Percentiles rank a stretch among this genome's conserved stretches.
Conservation (phyloP, 805 yeast species). For the Lipomyces yamadae region DNA sequence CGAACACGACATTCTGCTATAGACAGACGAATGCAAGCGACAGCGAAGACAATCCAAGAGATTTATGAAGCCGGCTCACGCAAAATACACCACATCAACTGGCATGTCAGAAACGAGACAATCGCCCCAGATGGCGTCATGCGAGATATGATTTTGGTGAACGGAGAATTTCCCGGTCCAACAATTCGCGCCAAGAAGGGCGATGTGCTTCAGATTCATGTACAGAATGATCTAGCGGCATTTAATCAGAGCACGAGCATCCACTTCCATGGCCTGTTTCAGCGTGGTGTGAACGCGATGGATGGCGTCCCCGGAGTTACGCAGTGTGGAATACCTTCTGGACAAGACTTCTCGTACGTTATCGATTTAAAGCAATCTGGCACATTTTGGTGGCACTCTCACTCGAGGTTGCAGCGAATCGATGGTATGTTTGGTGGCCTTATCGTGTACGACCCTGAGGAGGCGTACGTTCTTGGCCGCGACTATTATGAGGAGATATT, state of each 20-base stretch:
- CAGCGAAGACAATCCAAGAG: slow-evolving; percentile 4
- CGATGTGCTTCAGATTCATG: slow-evolving; percentile 46
- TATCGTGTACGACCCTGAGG: slow-evolving; percentile 32
- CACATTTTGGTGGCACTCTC: slow-evolving; percentile 63
- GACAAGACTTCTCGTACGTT: slow-evolving; percentile 50
- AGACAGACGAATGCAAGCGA: slow-evolving; percentile 10
- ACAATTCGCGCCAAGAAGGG: slow-evolving; percentile 50
- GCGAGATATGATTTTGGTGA: slow-evolving; percentile 48
- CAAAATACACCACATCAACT: slow-evolving; percentile 12
- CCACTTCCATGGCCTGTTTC: slow-evolving; percentile 61
- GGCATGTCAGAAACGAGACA: slow-evolving; percentile 10
- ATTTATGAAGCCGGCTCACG: neutral
- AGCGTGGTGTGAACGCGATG: slow-evolving; percentile 54
- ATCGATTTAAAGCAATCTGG: slow-evolving; percentile 55
- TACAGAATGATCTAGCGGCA: slow-evolving; percentile 47
- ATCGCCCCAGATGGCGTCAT: slow-evolving; percentile 47
- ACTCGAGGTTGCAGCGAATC: slow-evolving; percentile 64
- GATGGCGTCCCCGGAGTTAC: slow-evolving; percentile 60
- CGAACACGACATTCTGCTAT: neutral
- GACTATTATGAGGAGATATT: slow-evolving; percentile 28
- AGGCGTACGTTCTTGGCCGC: slow-evolving; percentile 7
- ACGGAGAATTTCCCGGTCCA: slow-evolving; percentile 59
- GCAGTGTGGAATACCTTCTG: slow-evolving; percentile 56
- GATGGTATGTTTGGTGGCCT: slow-evolving; percentile 72
- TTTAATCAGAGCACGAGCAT: slow-evolving; percentile 48